A percentile compares a stretch with the other conserved stretches of the same genome.
These are phyloP conservation scores for Dictyostelium brefeldianum DNA, from an alignment of 78 protist species.

Conservation along the genomic window DNA sequence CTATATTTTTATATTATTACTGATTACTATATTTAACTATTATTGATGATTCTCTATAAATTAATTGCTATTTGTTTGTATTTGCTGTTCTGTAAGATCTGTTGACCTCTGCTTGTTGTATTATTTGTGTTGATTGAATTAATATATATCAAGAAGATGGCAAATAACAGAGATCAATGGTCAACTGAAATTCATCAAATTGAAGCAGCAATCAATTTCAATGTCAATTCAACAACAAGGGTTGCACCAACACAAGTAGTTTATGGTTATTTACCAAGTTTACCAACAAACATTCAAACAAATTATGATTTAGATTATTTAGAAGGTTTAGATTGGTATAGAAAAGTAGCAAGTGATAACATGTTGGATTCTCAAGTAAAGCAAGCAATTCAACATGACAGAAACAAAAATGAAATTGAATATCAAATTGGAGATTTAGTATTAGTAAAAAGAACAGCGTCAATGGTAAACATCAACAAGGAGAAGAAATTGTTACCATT, in stretches of 20 bases:
- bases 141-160: no score
- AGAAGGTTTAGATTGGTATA: background rate
- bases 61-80: no score
- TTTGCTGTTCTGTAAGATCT: no score
- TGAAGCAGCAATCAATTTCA: background rate
- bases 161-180: background rate
- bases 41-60: no score
- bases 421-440: background rate
- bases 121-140: no score
- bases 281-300: background rate
- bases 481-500: no score
- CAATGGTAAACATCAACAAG: no score
- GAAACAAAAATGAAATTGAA: background rate
- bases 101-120: no score
- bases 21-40: no score
- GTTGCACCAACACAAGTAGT: background rate
- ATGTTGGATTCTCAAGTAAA: background rate
- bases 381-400: background rate
- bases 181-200: background rate
- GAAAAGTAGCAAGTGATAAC: background rate
- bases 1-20: no score
- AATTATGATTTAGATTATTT: background rate
- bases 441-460: background rate
- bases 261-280: constrained; percentile 9
- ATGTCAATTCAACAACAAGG: background rate